These are phyloP conservation scores for Neobulgaria alba DNA, from an alignment of 2,329 filamentous ascomycete genomes.

Conservation along the genomic window DNA sequence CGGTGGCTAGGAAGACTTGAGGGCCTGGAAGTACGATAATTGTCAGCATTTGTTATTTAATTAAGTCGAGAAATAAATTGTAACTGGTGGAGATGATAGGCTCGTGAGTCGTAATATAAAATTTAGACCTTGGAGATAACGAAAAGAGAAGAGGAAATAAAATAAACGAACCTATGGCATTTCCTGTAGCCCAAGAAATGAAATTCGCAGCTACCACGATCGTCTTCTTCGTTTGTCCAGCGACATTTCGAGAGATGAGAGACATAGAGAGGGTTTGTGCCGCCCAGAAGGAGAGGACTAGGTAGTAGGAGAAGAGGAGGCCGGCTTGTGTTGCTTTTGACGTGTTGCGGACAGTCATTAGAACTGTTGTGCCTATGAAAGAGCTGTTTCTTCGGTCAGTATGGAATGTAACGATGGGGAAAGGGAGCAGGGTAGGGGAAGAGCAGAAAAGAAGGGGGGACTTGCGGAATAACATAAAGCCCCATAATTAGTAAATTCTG, in stretches of 20 bases:
- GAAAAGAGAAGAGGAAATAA: too few species aligned
- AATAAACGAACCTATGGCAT: conserved; percentile 39
- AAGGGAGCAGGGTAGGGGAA: too few species aligned
- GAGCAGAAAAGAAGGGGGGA: too few species aligned
- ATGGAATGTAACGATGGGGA: not conserved
- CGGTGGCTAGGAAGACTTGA: conserved; percentile 43
- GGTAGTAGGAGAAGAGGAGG: conserved; percentile 66
- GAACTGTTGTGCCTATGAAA: conserved; percentile 61
- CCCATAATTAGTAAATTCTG: conserved; percentile 63
- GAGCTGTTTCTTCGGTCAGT: conserved; percentile 37
- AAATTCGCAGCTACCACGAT: conserved; percentile 41
- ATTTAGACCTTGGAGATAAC: too few species aligned
- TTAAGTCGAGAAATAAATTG: too few species aligned
- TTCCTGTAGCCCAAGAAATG: conserved; percentile 43
- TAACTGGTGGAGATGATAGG: too few species aligned
- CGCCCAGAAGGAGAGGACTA: conserved; percentile 70
- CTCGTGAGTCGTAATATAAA: too few species aligned
- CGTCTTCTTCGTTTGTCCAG: conserved; percentile 43
- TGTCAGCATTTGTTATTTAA: too few species aligned
- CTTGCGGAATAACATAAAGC: conserved; percentile 56
- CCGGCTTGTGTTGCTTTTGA: conserved; percentile 52
- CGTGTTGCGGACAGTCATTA: conserved; percentile 58
- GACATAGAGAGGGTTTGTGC: conserved; percentile 59
- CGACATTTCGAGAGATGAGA: conserved; percentile 46
- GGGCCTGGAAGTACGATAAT: conserved; percentile 26